Base-by-base conservation (phyloP, 768 basidiomycete genomes). In the Strobilomyces echinocephalus region DNA sequence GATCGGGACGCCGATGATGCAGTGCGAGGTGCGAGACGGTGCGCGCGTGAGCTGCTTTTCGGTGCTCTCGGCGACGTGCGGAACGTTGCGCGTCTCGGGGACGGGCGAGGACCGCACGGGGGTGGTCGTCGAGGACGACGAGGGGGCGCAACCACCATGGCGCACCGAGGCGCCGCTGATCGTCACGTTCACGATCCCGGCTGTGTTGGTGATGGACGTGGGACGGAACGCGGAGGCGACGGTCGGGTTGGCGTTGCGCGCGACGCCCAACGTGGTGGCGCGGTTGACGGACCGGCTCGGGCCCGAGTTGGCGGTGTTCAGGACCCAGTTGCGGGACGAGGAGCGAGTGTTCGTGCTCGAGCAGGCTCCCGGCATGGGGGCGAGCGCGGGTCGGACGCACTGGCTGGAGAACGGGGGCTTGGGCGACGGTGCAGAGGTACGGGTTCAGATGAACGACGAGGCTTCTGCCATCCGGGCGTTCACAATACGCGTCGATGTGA, bases 401-500 rank as follows among this genome's bases (percentile, higher is more conserved):
- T 56, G 44, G 57, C 49, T 40, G 20, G 50, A 44, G 16, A 14
- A 39, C 8, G 14, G 7, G 39, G 11, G n/a, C 15, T 38, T 1
- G 4, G 20, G 6, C 15, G 48, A 47, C 7, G 26, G 8, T 6
- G 15, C 35, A 40, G 18, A 51, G 11, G 9, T 57, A 18, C 62
- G 43, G 11, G 49, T 65, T 28, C 50, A 61, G 30, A 61, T 68
- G 59, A 34, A 62, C 21, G 30, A 38, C 14, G 26, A 14, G n/a
- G n/a, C 8, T 1, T 50, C 54, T 12, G 43, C 48, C 3, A 16
- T 52, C n/a, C 43, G 40, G 16, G 58, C 58, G 11, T 57, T 68
- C 26, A 58, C 60, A 0, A n/a, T 52, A 33, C 63, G 57, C 24
- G 38, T 67, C 28, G 48, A 67, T 38, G 28, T 69, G 49, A 55